These are phyloP conservation scores for Alternaria hordeiaustralica DNA, from an alignment of 2,329 filamentous ascomycete species.

Conservation along the genomic window DNA sequence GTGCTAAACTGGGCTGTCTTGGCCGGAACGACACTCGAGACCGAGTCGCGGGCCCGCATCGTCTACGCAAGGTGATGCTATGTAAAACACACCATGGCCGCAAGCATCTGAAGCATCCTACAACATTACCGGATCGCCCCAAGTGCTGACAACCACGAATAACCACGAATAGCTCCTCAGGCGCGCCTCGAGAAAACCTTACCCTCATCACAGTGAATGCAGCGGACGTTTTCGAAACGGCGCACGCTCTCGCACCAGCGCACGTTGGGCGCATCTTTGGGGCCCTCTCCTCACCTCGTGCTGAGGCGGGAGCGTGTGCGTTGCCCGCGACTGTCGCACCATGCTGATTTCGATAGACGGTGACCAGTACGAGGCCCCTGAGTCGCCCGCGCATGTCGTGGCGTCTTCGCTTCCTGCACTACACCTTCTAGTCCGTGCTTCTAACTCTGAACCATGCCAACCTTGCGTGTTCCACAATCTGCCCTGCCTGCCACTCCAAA, in stretches of 20 bases:
- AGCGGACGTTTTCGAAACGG: neutral
- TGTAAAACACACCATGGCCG: slow-evolving; percentile 28
- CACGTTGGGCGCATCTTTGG: slow-evolving; percentile 7
- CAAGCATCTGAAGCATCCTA: slow-evolving; percentile 18
- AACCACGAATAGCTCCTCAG: slow-evolving; percentile 1
- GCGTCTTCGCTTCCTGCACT: slow-evolving; percentile 35
- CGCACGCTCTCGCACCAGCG: neutral
- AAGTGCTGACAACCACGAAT: slow-evolving; percentile 19
- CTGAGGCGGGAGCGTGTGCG: slow-evolving; percentile 38
- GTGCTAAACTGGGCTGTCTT: slow-evolving; percentile 24
- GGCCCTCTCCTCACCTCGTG: slow-evolving; percentile 27
- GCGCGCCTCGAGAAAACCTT: neutral
- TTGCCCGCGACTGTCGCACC: slow-evolving; percentile 40
- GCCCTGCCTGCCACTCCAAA: slow-evolving; percentile 30
- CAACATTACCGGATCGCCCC: neutral
- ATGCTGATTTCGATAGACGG: slow-evolving; percentile 29
- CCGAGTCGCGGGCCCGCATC: slow-evolving; percentile 27
- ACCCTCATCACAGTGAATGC: neutral
- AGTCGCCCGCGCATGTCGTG: slow-evolving; percentile 27
- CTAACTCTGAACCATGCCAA: slow-evolving; percentile 21
- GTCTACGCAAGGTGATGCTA: slow-evolving; percentile 16
- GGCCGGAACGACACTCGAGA: slow-evolving; percentile 17
- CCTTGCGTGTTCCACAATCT: slow-evolving; percentile 34
- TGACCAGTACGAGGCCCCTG: slow-evolving; percentile 24
- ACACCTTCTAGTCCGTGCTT: slow-evolving; percentile 28